Percentiles rank a stretch among this genome's conserved stretches.
Conservation (phyloP, 2,329 filamentous ascomycete genomes). For the Colletotrichum agaves region DNA sequence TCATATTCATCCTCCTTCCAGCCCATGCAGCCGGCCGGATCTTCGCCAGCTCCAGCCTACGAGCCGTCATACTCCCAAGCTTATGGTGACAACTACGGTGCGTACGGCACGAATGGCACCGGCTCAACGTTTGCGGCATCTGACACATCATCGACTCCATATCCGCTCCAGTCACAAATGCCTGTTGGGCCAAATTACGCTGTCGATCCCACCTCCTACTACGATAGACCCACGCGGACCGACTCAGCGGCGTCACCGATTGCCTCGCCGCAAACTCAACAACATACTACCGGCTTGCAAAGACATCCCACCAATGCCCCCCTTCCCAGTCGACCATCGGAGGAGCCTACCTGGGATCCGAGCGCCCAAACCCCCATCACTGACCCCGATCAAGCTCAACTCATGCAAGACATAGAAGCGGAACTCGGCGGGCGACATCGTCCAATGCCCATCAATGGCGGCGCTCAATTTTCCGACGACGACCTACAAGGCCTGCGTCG, state of each 20-base stretch:
- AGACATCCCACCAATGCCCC: constrained; percentile 70
- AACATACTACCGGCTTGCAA: constrained; percentile 59
- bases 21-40: constrained; percentile 44
- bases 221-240: constrained; percentile 57
- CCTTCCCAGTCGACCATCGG: constrained; percentile 64
- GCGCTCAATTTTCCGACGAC: constrained; percentile 53
- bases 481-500: constrained; percentile 59
- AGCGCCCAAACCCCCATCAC: constrained; percentile 46
- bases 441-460: constrained; percentile 55
- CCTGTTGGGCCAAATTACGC: constrained; percentile 63
- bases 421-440: constrained; percentile 58
- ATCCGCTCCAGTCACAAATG: constrained; percentile 63
- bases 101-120: constrained; percentile 53
- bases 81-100: constrained; percentile 43
- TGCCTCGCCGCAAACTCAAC: constrained; percentile 56
- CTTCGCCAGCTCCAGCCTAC: constrained; percentile 45
- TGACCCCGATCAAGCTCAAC: constrained; percentile 41
- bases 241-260: constrained; percentile 61
- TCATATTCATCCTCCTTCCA: constrained; percentile 41
- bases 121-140: constrained; percentile 50
- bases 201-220: constrained; percentile 58
- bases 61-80: constrained; percentile 46
- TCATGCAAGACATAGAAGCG: constrained; percentile 67
- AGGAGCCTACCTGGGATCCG: constrained; percentile 55
- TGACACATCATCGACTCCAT: constrained; percentile 57